Base-by-base conservation (phyloP, 805 yeast genomes). In the Trichomonascus vanleenenianus region DNA sequence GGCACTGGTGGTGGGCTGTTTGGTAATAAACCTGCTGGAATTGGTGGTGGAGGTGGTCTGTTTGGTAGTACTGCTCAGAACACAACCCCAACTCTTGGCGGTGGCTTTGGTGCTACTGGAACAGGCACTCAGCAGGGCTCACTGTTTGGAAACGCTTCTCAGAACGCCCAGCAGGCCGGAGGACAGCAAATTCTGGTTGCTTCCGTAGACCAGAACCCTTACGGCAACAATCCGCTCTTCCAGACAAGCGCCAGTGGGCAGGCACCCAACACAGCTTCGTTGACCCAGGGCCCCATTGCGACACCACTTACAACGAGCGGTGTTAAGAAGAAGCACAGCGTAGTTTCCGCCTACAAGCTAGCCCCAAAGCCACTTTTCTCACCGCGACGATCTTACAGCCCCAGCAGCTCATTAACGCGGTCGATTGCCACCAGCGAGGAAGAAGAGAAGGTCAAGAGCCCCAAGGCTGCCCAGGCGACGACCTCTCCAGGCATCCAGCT, bases 151-250 rank as follows among this genome's bases (percentile, higher is more conserved):
- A 18, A 18, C 14, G 16, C 19, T 3, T 4, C 19, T 6, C 47
- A 36, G 37, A 41, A 43, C 42, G 63, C 33, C 35, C 66, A 20
- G 57, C 68, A 47, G 35, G 32, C 15, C 16, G 22, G 27, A 2
- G 48, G 45, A 36, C 50, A 45, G 40, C 63, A 51, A 48, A 63
- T 63, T 20, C 54, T 62, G 14, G 57, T 61, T 40, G 65, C 72
- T 37, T 54, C 66, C 30, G 59, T 65, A 44, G 70, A 66, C 47
- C 70, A 72, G 48, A 77, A 83, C 59, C 96, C 96, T 38, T 89
- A 85, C 59, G 95, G 96, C 1, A 73, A 77, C 40, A 81, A 81
- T 55, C 84, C 88, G 4, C 67, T 89, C 43, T 86, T 85, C 55
- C 46, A 52, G 31, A 22, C 27, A 8, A 31, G 39, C 9, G 47